A percentile compares a stretch with the other conserved stretches of the same genome.
phyloP scores from a whole-genome alignment of 1,139 yeast species.

The Scheffersomyces segobiensis region DNA sequence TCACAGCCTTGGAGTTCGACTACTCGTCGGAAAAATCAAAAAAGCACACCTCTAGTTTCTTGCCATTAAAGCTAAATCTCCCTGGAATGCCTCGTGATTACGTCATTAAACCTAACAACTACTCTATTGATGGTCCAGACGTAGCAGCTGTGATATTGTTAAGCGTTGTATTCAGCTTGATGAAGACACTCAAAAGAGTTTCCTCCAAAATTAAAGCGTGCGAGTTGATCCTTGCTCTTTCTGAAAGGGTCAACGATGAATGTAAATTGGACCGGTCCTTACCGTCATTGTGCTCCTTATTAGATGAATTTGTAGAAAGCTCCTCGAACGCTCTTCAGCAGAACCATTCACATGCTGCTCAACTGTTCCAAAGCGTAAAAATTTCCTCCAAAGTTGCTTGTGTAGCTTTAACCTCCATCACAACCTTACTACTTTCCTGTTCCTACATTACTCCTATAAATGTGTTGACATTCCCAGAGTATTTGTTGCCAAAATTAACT shows the following conservation, averaged over 20 bases:
- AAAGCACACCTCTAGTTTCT: conserved; percentile 1
- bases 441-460: conserved; percentile 75
- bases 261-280: conserved; percentile 81
- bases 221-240: conserved; percentile 72
- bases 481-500: conserved; percentile 70
- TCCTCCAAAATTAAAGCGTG: conserved; percentile 68
- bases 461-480: conserved; percentile 75
- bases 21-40: conserved; percentile 18
- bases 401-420: conserved; percentile 53
- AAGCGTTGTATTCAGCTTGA: conserved; percentile 60
- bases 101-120: conserved; percentile 37
- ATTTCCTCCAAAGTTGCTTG: conserved; percentile 53
- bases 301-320: conserved; percentile 34
- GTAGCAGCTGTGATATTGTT: conserved; percentile 65
- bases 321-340: conserved; percentile 1
- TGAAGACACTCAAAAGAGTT: conserved; percentile 65
- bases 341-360: not conserved
- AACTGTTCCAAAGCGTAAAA: conserved; percentile 3
- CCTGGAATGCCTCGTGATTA: conserved; percentile 49
- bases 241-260: conserved; percentile 79
- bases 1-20: conserved; percentile 46
- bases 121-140: conserved; percentile 19
- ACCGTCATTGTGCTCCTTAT: conserved; percentile 65
- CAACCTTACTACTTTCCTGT: conserved; percentile 65
- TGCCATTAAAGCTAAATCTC: conserved; percentile 52